Evolutionary conservation across 2,329 filamentous ascomycete genomes (phyloP).

Genomic region (Xylaria sp.): DNA sequence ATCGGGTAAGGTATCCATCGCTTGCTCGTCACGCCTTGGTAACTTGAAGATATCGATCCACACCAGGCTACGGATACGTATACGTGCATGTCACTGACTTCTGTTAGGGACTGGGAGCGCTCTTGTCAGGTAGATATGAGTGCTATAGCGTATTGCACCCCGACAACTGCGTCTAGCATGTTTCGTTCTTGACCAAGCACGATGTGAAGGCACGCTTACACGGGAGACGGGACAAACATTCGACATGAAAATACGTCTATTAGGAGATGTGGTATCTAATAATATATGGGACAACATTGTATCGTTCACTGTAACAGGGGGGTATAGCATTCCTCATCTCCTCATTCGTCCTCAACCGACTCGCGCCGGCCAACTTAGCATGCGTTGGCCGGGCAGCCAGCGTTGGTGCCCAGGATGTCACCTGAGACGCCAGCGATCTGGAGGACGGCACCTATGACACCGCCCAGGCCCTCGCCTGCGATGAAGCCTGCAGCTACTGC

Average conservation of each 20-base stretch:
- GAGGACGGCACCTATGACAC: constrained; percentile 64
- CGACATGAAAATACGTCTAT: constrained; percentile 8
- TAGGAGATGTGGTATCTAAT: constrained; percentile 28
- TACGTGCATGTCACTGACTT: neutral
- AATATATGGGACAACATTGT: constrained; percentile 23
- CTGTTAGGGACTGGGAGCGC: neutral
- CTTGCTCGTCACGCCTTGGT: neutral
- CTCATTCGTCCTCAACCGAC: constrained; percentile 10
- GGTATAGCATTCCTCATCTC: constrained; percentile 31
- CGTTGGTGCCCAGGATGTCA: constrained; percentile 49
- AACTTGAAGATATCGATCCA: neutral
- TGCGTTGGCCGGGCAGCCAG: constrained; percentile 48
- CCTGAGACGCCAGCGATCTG: constrained; percentile 51
- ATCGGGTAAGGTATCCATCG: neutral
- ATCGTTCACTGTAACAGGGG: constrained; percentile 31
- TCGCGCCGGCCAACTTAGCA: constrained; percentile 41
- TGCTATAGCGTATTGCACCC: neutral
- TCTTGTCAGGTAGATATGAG: neutral
- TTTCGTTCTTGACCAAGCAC: neutral
- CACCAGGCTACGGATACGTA: neutral
- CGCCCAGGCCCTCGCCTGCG: constrained; percentile 71
- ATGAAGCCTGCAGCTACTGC: constrained; percentile 70
- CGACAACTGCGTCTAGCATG: neutral
- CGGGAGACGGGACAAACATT: neutral
- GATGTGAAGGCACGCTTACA: neutral